Evolutionary conservation across 305 asterid species (phyloP), one percentile per base, ranked within the genome.

Genomic region (Fraxinus nigra): DNA sequence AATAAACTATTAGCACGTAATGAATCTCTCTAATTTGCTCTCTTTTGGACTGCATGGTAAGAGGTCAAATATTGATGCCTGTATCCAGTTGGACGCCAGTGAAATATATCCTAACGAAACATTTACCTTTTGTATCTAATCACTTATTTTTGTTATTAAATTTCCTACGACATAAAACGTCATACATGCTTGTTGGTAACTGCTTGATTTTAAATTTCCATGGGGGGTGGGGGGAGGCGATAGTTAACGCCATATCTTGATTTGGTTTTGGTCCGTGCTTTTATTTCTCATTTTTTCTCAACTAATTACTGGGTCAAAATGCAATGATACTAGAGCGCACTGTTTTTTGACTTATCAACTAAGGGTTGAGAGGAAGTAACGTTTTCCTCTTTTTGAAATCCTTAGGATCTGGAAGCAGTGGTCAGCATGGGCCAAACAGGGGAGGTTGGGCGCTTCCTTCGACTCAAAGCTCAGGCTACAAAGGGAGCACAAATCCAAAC

Each of bases 371-470:
- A 35, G 14, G 37, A 16, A 8, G 3, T 54, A 9, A 46, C 32
- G 28, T 10, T 32, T 13, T 16, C 7, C 48, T 32, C 32, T 69
- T 20, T 38, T 72, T 22, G 26, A 80, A 69, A 83, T 72, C 76
- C 81, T 10, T 84, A 92, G 98, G 92, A 48, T 63, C 87, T 61
- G 90, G 92, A 72, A 88, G 93, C 80, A 34, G 78, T 30, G 70
- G 76, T 59, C 84, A 59, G 69, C 69, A 59, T 59, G 69, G 28
- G 69, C 69, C 81, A 46, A 88, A 84, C 26, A 88, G 89, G 33
- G 93, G 92, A 20, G 92, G 89, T 22, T 80, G 89, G 94, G 97
- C 97, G 1, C 97, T 93, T 82, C 97, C 97, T 80, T 80, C 88
- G 5, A 85, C 86, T n/a, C 90, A 86, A 77, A 85, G 85, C 61